Conservation (phyloP, 768 basidiomycete genomes). For the Floccularia luteovirens region DNA sequence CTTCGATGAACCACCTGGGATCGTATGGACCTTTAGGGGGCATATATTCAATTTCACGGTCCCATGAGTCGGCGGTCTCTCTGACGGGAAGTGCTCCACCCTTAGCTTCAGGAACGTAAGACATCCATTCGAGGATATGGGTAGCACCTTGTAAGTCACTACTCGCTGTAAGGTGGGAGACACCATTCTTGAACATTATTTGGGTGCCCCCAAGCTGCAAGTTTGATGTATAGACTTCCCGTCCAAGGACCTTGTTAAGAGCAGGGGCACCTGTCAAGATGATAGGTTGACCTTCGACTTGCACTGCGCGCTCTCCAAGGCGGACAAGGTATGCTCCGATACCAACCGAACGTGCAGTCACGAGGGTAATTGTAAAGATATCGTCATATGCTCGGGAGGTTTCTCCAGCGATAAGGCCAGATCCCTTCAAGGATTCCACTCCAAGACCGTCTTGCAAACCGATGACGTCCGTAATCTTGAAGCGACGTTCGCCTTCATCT, state of each 20-base stretch:
- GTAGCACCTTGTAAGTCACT: constrained; percentile 95
- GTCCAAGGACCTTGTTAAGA: constrained; percentile 97
- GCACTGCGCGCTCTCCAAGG: constrained; percentile 94
- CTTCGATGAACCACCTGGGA: constrained; percentile 96
- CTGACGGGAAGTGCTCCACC: constrained; percentile 77
- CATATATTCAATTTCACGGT: constrained; percentile 83
- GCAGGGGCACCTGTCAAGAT: constrained; percentile 96
- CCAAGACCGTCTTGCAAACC: constrained; percentile 97
- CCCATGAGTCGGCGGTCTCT: constrained; percentile 72
- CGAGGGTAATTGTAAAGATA: constrained; percentile 98
- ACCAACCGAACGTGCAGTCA: constrained; percentile 97
- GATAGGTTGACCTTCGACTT: constrained; percentile 99
- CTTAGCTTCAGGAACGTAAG: constrained; percentile 84
- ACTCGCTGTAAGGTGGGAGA: constrained; percentile 90
- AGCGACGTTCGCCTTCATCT: constrained; percentile 78
- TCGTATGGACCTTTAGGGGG: constrained; percentile 96
- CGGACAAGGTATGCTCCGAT: constrained; percentile 99
- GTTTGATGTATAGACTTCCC: constrained; percentile 98
- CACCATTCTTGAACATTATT: constrained; percentile 99
- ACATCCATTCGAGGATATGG: constrained; percentile 91
- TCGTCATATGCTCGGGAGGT: constrained; percentile 98
- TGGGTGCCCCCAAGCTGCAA: constrained; percentile 99
- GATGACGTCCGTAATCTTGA: constrained; percentile 95
- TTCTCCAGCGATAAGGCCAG: constrained; percentile 97
- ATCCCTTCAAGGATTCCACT: constrained; percentile 92